phyloP scores from a whole-genome alignment of 164 flowering plant genomes.

The Berberis vulgaris region DNA sequence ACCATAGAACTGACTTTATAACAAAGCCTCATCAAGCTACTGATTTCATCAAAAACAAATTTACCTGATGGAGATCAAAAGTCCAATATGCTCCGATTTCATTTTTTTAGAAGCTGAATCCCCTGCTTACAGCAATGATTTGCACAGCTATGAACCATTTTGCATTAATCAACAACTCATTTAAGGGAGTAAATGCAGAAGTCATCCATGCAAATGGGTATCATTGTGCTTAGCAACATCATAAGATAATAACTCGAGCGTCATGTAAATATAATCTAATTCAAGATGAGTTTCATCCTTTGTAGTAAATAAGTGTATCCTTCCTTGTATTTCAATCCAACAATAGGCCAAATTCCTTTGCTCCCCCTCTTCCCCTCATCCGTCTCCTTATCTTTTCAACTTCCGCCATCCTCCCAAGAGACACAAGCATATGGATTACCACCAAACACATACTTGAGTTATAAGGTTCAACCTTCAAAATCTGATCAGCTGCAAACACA shows the following conservation, averaged over 20 bases:
- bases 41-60: too few species aligned
- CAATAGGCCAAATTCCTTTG: slow-evolving; percentile 22
- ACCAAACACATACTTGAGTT: slow-evolving; percentile 18
- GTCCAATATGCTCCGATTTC: too few species aligned
- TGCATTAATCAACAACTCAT: background rate
- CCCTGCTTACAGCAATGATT: too few species aligned
- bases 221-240: slow-evolving; percentile 2
- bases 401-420: slow-evolving; percentile 16
- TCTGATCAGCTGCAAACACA: slow-evolving; percentile 13
- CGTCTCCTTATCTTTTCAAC: slow-evolving; percentile 14
- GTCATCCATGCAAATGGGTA: background rate
- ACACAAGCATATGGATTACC: slow-evolving; percentile 19
- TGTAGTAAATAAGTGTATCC: slow-evolving; percentile 15
- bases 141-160: too few species aligned
- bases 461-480: slow-evolving; percentile 20
- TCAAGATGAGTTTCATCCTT: slow-evolving; percentile 29
- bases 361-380: slow-evolving; percentile 18
- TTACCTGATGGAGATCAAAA: too few species aligned
- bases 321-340: slow-evolving; percentile 28
- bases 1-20: too few species aligned
- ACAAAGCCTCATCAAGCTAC: too few species aligned
- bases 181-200: background rate
- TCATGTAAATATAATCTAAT: slow-evolving; percentile 14
- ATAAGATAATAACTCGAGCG: slow-evolving; percentile 14
- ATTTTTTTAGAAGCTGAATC: too few species aligned